Evolutionary conservation across 202 grass and related monocot genomes (phyloP).

Genomic region (Setaria viridis): DNA sequence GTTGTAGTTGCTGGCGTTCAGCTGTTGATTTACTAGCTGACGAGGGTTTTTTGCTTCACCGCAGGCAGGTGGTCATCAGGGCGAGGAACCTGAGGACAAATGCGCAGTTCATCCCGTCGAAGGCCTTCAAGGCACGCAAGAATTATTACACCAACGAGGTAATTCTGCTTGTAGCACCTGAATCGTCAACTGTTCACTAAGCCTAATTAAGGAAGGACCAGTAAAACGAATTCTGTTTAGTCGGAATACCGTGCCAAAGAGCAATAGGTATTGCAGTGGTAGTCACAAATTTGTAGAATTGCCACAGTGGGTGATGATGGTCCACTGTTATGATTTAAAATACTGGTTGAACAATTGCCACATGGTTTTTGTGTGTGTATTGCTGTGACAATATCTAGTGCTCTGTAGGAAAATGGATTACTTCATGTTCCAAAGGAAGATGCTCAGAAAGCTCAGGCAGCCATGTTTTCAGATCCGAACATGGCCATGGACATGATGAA

Average conservation of each 20-base stretch:
- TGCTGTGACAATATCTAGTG: conserved; percentile 36
- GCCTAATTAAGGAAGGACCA: neutral
- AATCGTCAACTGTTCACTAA: conserved; percentile 3
- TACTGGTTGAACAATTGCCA: neutral
- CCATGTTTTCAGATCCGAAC: conserved; percentile 99
- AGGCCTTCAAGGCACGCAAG: conserved; percentile 83
- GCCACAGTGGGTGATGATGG: neutral
- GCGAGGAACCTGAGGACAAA: conserved; percentile 86
- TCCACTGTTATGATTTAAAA: conserved; percentile 1
- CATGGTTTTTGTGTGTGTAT: conserved; percentile 5
- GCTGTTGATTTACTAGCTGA: conserved; percentile 27
- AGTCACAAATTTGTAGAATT: neutral
- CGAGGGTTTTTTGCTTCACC: conserved; percentile 28
- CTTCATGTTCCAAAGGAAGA: conserved; percentile 98
- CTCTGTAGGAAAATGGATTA: conserved; percentile 82
- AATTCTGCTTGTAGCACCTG: conserved; percentile 31
- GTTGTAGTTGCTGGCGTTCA: neutral
- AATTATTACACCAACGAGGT: conserved; percentile 93
- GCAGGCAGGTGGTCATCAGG: conserved; percentile 89
- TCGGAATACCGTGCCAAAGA: neutral
- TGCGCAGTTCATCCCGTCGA: conserved; percentile 74
- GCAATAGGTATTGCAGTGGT: neutral
- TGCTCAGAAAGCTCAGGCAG: conserved; percentile 86
- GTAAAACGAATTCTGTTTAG: conserved; percentile 4
- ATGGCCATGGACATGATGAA: conserved; percentile 99